These are phyloP conservation scores for Hypholoma sublateritium DNA, from an alignment of 768 basidiomycete species.

Conservation along the genomic window DNA sequence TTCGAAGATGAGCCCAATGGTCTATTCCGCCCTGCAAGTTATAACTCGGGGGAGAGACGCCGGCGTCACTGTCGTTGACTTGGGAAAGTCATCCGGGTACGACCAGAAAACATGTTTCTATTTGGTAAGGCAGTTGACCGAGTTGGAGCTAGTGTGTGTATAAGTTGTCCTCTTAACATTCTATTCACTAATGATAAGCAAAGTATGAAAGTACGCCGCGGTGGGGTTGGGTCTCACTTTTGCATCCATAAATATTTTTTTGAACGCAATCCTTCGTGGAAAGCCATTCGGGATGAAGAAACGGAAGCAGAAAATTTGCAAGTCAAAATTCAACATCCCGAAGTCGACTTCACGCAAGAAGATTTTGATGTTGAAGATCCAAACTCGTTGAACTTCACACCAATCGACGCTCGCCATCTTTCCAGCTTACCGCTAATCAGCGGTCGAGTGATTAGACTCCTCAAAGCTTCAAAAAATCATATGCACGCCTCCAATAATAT, in stretches of 20 bases:
- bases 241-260: constrained; percentile 86
- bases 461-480: constrained; percentile 67
- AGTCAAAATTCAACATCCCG: constrained; percentile 23
- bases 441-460: constrained; percentile 66
- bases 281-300: constrained; percentile 73
- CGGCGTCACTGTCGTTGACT: constrained; percentile 75
- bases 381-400: constrained; percentile 53
- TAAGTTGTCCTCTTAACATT: background rate
- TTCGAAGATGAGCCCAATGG: constrained; percentile 79
- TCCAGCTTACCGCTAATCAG: constrained; percentile 74
- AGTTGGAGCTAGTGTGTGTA: constrained; percentile 71
- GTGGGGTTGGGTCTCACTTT: constrained; percentile 75
- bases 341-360: constrained; percentile 29
- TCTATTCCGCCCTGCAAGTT: constrained; percentile 81
- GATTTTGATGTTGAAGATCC: constrained; percentile 29
- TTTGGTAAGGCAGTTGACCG: constrained; percentile 72
- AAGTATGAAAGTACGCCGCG: constrained; percentile 76
- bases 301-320: constrained; percentile 38
- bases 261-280: constrained; percentile 74
- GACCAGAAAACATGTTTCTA: constrained; percentile 92
- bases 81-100: constrained; percentile 77
- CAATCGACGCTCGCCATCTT: constrained; percentile 77
- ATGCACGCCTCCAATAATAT: constrained; percentile 77
- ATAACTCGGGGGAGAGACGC: constrained; percentile 79
- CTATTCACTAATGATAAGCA: background rate